Evolutionary conservation across 148 eudicot species (phyloP).

Genomic region (Spergularia bocconei): DNA sequence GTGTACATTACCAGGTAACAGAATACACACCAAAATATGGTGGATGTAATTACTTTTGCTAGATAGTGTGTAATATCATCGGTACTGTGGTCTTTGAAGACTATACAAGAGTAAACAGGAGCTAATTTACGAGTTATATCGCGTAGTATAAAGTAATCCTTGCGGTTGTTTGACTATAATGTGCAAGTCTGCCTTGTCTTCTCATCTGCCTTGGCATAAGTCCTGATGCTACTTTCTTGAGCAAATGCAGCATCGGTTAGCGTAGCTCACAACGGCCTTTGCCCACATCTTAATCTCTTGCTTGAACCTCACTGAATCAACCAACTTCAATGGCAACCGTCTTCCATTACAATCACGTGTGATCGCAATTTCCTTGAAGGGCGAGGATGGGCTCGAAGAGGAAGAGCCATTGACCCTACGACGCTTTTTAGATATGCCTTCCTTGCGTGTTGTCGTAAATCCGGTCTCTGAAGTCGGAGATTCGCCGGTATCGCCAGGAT

Average conservation of each 20-base stretch:
- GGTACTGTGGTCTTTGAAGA: too few species aligned
- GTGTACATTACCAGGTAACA: too few species aligned
- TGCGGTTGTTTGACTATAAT: too few species aligned
- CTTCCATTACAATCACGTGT: conserved; percentile 32
- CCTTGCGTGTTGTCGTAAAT: neutral
- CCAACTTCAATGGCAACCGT: conserved; percentile 28
- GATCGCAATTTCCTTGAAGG: conserved; percentile 51
- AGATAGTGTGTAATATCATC: too few species aligned
- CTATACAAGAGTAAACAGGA: too few species aligned
- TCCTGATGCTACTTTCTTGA: neutral
- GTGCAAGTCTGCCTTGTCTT: too few species aligned
- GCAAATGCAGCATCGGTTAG: conserved; percentile 29
- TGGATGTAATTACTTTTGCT: too few species aligned
- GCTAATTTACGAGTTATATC: too few species aligned
- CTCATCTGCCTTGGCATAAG: too few species aligned
- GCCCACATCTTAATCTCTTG: conserved; percentile 64
- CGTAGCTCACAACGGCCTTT: conserved; percentile 54
- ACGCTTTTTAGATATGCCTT: conserved; percentile 19
- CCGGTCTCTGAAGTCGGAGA: too few species aligned
- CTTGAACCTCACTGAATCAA: conserved; percentile 52
- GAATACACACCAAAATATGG: too few species aligned
- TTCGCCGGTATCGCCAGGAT: neutral
- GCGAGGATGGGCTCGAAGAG: conserved; percentile 11
- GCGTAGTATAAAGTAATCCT: too few species aligned
- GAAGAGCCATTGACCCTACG: conserved; percentile 26